Percentiles rank a stretch among this genome's conserved stretches.
phyloP scores from a whole-genome alignment of 1,284 basidiomycete species.

The Microbotryomycetes sp. region DNA sequence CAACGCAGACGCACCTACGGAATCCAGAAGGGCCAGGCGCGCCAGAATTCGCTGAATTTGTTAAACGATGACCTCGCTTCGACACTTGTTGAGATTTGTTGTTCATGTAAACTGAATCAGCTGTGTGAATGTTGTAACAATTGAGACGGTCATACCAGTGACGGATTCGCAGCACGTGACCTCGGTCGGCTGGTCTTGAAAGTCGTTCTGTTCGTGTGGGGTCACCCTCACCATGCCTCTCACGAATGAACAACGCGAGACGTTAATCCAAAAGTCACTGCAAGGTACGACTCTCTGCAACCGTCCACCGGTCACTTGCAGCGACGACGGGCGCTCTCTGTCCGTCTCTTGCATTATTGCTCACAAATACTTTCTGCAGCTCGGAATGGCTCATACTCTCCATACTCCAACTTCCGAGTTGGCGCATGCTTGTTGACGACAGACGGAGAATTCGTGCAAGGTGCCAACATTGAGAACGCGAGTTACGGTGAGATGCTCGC shows the following conservation, averaged over 20 bases:
- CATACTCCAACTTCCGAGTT: conserved; percentile 42
- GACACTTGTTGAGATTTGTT: too few species aligned
- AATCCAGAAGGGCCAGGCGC: too few species aligned
- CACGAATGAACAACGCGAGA: neutral
- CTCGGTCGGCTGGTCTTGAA: too few species aligned
- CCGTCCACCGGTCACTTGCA: neutral
- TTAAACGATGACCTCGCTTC: too few species aligned
- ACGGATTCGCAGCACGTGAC: too few species aligned
- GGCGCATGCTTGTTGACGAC: conserved; percentile 42
- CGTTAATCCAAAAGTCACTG: neutral
- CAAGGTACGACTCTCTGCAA: neutral
- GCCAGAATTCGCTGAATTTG: too few species aligned
- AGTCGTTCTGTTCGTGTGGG: too few species aligned
- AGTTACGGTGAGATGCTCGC: conserved; percentile 37
- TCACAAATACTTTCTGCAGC: conserved; percentile 9
- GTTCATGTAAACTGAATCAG: too few species aligned
- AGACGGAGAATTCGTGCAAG: conserved; percentile 40
- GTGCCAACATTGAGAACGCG: conserved; percentile 45
- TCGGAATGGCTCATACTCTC: conserved; percentile 27
- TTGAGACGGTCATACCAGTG: too few species aligned
- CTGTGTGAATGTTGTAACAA: too few species aligned
- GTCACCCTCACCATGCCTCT: neutral
- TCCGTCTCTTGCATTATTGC: neutral
- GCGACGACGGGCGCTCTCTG: neutral
- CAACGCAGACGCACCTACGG: too few species aligned